Evolutionary conservation across 768 basidiomycete species (phyloP).

Genomic region (Phaeotremella skinneri): DNA sequence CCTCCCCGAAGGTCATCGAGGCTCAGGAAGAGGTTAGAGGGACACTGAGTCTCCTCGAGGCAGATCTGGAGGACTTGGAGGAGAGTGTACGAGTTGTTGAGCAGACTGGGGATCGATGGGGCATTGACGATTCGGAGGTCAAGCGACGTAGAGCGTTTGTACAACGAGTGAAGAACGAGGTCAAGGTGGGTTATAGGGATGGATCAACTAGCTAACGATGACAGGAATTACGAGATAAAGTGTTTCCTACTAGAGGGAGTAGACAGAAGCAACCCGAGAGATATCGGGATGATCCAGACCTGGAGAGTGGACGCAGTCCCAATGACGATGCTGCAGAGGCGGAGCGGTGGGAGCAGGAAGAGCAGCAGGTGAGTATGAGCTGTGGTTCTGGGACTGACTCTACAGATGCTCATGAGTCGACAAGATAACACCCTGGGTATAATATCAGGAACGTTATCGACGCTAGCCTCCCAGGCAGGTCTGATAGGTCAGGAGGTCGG

Average conservation of each 20-base stretch:
- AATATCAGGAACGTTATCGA: conserved; percentile 80
- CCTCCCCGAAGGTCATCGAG: conserved; percentile 24
- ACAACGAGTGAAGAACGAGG: conserved; percentile 66
- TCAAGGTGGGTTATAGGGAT: conserved; percentile 63
- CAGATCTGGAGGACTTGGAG: conserved; percentile 88
- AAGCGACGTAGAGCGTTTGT: conserved; percentile 73
- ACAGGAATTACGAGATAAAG: background rate
- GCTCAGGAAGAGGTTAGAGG: conserved; percentile 63
- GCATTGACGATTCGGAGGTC: conserved; percentile 75
- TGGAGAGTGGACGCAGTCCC: conserved; percentile 15
- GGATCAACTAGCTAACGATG: background rate
- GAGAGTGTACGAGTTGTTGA: conserved; percentile 91
- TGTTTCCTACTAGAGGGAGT: background rate
- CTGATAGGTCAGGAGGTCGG: conserved; percentile 89
- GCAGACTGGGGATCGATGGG: conserved; percentile 79
- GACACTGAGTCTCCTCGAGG: conserved; percentile 72
- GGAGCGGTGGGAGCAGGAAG: conserved; percentile 73
- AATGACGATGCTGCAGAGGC: conserved; percentile 63
- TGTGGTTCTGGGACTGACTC: background rate
- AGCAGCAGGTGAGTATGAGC: conserved; percentile 65
- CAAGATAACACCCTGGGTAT: conserved; percentile 87
- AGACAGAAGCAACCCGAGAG: conserved; percentile 8
- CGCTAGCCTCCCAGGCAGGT: conserved; percentile 83
- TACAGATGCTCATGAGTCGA: conserved; percentile 75
- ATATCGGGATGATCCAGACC: conserved; percentile 37